Evolutionary conservation across 306 rosid genomes (phyloP).

Genomic region (Dicorynia guianensis): DNA sequence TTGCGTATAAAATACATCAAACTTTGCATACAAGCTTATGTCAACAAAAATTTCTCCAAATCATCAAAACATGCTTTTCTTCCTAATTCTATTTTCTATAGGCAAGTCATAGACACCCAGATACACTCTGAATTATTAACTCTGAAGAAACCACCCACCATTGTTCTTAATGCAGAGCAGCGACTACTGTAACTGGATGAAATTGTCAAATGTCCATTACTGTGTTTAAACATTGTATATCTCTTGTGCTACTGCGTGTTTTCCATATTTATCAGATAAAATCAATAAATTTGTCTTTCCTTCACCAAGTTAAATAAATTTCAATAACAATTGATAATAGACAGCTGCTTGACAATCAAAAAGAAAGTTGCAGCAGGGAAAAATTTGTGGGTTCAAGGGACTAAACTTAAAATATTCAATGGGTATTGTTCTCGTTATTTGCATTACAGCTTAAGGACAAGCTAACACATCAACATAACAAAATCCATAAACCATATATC

Average conservation of each 20-base stretch:
- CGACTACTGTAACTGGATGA: neutral
- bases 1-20: conserved; percentile 30
- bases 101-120: too few relatives aligned
- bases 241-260: conserved; percentile 6
- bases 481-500: conserved; percentile 31
- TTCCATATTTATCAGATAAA: neutral
- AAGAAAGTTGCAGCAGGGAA: neutral
- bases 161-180: conserved; percentile 15
- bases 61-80: neutral
- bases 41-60: neutral
- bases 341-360: conserved; percentile 29
- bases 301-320: conserved; percentile 12
- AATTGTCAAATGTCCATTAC: neutral
- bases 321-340: neutral
- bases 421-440: conserved; percentile 28
- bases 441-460: conserved; percentile 25
- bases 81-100: too few relatives aligned
- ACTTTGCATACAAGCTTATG: conserved; percentile 12
- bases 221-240: neutral
- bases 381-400: conserved; percentile 4
- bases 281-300: conserved; percentile 1
- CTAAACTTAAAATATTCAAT: conserved; percentile 35
- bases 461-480: conserved; percentile 28
- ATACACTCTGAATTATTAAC: neutral
- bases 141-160: conserved; percentile 12